Conservation (phyloP, 2,329 filamentous ascomycete species). For the Alternaria panax region DNA sequence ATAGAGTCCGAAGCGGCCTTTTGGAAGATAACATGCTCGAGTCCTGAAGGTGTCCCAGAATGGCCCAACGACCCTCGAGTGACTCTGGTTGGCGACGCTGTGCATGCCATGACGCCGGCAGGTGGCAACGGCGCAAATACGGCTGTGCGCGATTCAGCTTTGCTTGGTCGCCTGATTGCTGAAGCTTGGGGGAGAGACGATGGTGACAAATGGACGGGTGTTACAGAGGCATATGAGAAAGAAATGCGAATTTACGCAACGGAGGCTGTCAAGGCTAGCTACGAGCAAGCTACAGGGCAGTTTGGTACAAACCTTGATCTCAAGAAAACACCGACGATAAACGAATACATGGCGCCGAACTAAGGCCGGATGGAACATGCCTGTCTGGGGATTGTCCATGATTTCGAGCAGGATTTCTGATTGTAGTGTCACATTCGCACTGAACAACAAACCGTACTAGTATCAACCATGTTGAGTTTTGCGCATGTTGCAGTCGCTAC, state of each 20-base stretch:
- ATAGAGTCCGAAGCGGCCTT: constrained; percentile 65
- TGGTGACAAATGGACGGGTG: constrained; percentile 36
- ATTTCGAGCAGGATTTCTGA: neutral
- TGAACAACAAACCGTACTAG: neutral
- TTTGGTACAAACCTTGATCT: constrained; percentile 32
- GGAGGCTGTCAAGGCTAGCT: constrained; percentile 60
- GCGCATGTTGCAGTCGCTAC: neutral
- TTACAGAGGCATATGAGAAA: constrained; percentile 50
- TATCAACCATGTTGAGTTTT: neutral
- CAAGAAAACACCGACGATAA: constrained; percentile 20
- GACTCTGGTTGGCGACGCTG: constrained; percentile 56
- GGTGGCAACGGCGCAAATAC: constrained; percentile 58
- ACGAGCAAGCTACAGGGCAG: constrained; percentile 42
- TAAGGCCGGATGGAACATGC: neutral
- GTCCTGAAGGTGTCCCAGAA: constrained; percentile 65
- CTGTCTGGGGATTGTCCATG: neutral
- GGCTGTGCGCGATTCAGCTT: constrained; percentile 52
- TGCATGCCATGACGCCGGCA: constrained; percentile 57
- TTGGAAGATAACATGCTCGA: constrained; percentile 72
- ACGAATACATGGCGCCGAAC: constrained; percentile 30
- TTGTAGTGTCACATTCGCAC: neutral
- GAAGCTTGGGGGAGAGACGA: constrained; percentile 34
- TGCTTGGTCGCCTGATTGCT: constrained; percentile 50
- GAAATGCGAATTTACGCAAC: constrained; percentile 49
- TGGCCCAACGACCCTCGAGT: constrained; percentile 66